Evolutionary conservation across 1,284 basidiomycete species (phyloP).

Genomic region (Ceratobasidium sp.): DNA sequence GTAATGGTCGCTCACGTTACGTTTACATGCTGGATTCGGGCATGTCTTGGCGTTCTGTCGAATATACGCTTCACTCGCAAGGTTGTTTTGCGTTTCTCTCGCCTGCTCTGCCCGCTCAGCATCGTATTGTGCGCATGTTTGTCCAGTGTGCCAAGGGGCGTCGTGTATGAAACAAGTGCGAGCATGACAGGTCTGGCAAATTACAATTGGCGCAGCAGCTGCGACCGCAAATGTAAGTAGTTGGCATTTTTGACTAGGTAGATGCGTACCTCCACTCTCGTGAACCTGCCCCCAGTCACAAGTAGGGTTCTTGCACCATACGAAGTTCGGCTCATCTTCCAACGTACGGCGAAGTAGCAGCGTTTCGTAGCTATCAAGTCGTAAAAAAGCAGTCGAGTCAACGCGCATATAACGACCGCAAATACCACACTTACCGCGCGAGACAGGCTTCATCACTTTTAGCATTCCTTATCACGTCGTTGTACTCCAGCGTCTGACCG

Average conservation of each 20-base stretch:
- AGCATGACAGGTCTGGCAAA: slow-evolving; percentile 28
- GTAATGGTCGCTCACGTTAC: slow-evolving; percentile 3
- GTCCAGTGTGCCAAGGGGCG: slow-evolving; percentile 42
- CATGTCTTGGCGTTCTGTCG: slow-evolving; percentile 22
- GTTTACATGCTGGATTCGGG: slow-evolving; percentile 24
- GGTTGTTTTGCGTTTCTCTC: background rate
- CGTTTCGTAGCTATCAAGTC: slow-evolving; percentile 33
- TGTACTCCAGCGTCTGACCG: slow-evolving; percentile 16
- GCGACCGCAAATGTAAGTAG: background rate
- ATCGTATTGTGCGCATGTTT: slow-evolving; percentile 39
- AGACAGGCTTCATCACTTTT: slow-evolving; percentile 12
- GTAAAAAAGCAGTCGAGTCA: background rate
- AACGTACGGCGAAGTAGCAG: slow-evolving; percentile 36
- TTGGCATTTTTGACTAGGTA: no score
- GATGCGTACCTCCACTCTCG: slow-evolving; percentile 24
- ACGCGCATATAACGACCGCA: slow-evolving; percentile 8
- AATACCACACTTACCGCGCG: slow-evolving; percentile 7
- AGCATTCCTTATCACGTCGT: background rate
- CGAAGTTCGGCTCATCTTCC: slow-evolving; percentile 21
- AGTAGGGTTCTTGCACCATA: slow-evolving; percentile 40
- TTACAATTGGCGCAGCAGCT: slow-evolving; percentile 36
- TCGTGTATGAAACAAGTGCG: slow-evolving; percentile 36
- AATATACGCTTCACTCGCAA: slow-evolving; percentile 23
- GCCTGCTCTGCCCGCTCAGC: background rate
- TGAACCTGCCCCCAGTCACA: slow-evolving; percentile 38